These are phyloP conservation scores for Fusarium paranaense DNA, from an alignment of 2,329 filamentous ascomycete genomes.

Conservation along the genomic window DNA sequence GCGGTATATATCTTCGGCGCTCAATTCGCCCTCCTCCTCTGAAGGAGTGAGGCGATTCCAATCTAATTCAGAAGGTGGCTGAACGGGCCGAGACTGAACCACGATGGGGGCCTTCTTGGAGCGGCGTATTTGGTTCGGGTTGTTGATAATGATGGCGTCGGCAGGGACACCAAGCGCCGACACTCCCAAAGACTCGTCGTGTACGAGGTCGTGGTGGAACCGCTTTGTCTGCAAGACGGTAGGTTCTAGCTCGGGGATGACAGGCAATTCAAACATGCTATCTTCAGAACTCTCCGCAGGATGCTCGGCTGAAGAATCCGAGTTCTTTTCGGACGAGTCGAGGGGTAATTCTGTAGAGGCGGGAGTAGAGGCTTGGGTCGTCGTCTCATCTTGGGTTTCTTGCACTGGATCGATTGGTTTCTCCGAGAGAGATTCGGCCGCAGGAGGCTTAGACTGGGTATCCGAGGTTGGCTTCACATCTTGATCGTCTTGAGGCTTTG, in stretches of 20 bases:
- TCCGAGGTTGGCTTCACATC: background rate
- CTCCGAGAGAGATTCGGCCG: background rate
- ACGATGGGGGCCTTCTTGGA: constrained; percentile 25
- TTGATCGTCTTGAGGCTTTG: background rate
- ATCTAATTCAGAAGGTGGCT: constrained; percentile 35
- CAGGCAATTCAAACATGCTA: background rate
- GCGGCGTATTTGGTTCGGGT: constrained; percentile 48
- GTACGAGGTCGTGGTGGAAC: constrained; percentile 44
- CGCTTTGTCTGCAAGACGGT: background rate
- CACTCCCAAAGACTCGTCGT: constrained; percentile 46
- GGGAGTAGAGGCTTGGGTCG: background rate
- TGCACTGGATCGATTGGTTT: background rate
- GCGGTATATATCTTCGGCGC: constrained; percentile 51
- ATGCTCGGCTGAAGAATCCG: background rate
- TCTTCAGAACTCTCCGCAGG: background rate
- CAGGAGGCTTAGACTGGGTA: background rate
- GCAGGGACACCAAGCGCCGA: constrained; percentile 52
- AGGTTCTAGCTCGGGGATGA: constrained; percentile 7
- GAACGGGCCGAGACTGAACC: constrained; percentile 32
- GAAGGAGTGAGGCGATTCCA: constrained; percentile 49
- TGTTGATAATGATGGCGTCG: constrained; percentile 61
- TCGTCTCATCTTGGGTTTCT: background rate
- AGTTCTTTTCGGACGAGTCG: background rate
- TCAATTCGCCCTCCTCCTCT: constrained; percentile 41
- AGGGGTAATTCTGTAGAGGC: background rate